Base-by-base conservation (phyloP, 23 red algal genomes). In the Gracilaria domingensis region DNA sequence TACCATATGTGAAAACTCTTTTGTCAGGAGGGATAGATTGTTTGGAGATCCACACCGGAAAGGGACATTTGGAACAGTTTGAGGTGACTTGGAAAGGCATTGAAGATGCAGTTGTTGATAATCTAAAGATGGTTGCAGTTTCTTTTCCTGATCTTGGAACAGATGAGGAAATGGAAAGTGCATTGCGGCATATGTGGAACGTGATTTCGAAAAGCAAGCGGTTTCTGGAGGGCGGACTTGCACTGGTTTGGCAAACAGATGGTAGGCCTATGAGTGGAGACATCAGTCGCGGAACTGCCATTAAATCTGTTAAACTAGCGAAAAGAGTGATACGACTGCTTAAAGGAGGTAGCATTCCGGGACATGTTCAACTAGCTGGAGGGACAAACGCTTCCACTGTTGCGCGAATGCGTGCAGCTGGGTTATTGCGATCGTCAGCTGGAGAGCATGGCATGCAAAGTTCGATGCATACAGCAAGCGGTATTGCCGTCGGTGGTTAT, bases 241-340 rank as follows among this genome's bases (percentile, higher is more conserved):
- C 50, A 8, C 29, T 98, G 12, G 86, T 98, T 18, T 98, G 97
- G 97, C 97, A 98, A 72, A 83, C 93, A n/a, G 97, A 98, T 74
- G 97, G 97, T 53, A 76, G 81, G 66, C 97, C 97, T 9, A 98
- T 98, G 97, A 98, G 93, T 49, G 97, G 97, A 23, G 93, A 98
- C 82, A 81, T 98, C 6, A 93, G 97, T 25, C 32, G 66, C 28
- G 97, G 83, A 24, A 90, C 94, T 29, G 91, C 93, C 24, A 58
- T 60, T 30, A 71, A 84, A 21, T 72, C 88, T 28, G 93, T 98
- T 23, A 54, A 49, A 42, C 90, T 95, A 7, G 97, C 82, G 5
- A 12, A 82, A 53, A 69, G 76, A n/a, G 82, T 95, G n/a, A 21
- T 61, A 12, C 36, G 35, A 34, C 35, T 83, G 12, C 61, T 93